These are phyloP conservation scores for Dothideomycetes sp. DNA, from an alignment of 2,329 filamentous ascomycete species.

Conservation along the genomic window DNA sequence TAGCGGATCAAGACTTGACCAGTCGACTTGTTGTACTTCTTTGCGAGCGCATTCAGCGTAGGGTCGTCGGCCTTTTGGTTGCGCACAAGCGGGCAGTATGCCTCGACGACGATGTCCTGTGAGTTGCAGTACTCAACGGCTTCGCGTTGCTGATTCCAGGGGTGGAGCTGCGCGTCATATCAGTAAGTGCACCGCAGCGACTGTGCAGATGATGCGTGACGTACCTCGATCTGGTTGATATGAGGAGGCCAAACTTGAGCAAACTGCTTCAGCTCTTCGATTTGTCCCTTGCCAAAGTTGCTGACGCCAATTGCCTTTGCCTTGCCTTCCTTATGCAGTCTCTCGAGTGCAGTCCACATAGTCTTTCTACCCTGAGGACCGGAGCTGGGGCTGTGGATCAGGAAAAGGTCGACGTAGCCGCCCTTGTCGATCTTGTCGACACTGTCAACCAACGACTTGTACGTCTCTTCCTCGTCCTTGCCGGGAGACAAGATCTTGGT, in stretches of 20 bases:
- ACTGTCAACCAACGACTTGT: slow-evolving; percentile 51
- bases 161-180: slow-evolving; percentile 48
- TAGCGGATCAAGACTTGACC: slow-evolving; percentile 74
- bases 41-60: slow-evolving; percentile 53
- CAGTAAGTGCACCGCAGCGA: slow-evolving; percentile 6
- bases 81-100: slow-evolving; percentile 58
- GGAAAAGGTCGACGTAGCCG: slow-evolving; percentile 62
- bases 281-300: slow-evolving; percentile 59
- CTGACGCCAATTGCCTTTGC: slow-evolving; percentile 61
- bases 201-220: slow-evolving; percentile 19
- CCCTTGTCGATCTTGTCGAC: slow-evolving; percentile 51
- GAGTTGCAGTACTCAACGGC: slow-evolving; percentile 49
- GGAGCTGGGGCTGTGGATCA: slow-evolving; percentile 57
- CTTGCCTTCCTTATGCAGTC: slow-evolving; percentile 49
- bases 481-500: slow-evolving; percentile 56
- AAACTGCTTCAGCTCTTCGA: slow-evolving; percentile 58
- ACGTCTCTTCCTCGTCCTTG: slow-evolving; percentile 48
- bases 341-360: slow-evolving; percentile 60
- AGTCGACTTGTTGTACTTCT: slow-evolving; percentile 64
- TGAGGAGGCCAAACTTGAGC: slow-evolving; percentile 61
- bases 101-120: slow-evolving; percentile 52
- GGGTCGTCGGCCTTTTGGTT: slow-evolving; percentile 64
- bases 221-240: slow-evolving; percentile 65
- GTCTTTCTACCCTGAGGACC: slow-evolving; percentile 48
- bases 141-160: slow-evolving; percentile 59